A percentile compares a stretch with the other conserved stretches of the same genome.
Conservation (phyloP, 2,329 filamentous ascomycete species). For the Arthrinium phaeospermum region DNA sequence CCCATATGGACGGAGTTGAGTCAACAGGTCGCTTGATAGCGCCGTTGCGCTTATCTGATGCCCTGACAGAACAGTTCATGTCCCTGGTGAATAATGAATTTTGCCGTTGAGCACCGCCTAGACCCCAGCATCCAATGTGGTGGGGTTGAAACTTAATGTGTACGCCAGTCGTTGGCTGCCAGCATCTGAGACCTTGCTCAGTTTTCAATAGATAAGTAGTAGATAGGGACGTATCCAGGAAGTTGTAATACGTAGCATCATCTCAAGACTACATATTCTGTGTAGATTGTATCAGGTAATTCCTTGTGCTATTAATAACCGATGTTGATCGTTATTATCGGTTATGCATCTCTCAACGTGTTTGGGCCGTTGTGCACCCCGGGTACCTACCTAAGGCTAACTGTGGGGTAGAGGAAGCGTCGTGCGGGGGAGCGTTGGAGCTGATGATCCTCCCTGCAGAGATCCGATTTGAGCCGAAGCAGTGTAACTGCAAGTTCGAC, state of each 20-base stretch:
- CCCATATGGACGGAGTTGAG: no score
- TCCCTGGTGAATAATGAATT: not conserved
- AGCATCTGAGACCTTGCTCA: not conserved
- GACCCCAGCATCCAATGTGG: not conserved
- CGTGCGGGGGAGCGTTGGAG: constrained; percentile 3
- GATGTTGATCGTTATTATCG: not conserved
- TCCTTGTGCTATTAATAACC: not conserved
- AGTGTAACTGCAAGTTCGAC: constrained; percentile 6
- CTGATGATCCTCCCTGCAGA: not conserved
- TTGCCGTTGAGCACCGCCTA: not conserved
- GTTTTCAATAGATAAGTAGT: not conserved
- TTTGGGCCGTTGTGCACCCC: not conserved
- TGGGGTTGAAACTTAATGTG: not conserved
- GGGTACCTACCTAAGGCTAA: constrained; percentile 13
- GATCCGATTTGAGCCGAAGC: constrained; percentile 6
- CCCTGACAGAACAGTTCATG: no score
- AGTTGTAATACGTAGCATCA: not conserved
- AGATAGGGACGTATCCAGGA: not conserved
- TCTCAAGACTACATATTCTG: not conserved
- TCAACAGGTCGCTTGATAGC: not conserved
- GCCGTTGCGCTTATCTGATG: not conserved
- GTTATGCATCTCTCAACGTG: not conserved
- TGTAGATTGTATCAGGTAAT: not conserved
- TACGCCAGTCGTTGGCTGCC: not conserved
- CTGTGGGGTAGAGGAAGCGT: constrained; percentile 8